These are phyloP conservation scores for Diaporthe citri DNA, from an alignment of 2,329 filamentous ascomycete species.

Conservation along the genomic window DNA sequence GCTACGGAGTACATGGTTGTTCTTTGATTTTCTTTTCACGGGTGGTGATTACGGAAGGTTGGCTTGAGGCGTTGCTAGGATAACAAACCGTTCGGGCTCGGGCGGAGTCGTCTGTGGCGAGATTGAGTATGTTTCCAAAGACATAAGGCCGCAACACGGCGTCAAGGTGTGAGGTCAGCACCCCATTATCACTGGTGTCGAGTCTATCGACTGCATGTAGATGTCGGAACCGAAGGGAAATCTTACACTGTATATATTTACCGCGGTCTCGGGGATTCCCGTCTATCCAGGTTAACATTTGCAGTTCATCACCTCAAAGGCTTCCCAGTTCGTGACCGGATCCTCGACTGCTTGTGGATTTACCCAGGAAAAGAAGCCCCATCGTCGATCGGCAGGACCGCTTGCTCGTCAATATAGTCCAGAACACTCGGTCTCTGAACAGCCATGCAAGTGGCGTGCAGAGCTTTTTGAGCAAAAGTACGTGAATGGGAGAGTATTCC, in stretches of 20 bases:
- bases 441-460: not conserved
- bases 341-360: not conserved
- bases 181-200: conserved; percentile 26
- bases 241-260: conserved; percentile 34
- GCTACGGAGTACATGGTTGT: conserved; percentile 33
- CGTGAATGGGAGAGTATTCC: too few species aligned
- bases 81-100: conserved; percentile 17
- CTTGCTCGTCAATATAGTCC: not conserved
- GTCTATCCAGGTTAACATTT: conserved; percentile 18
- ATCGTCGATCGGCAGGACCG: not conserved
- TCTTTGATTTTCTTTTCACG: conserved; percentile 19
- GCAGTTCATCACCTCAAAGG: not conserved
- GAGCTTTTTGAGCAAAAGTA: not conserved
- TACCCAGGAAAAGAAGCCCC: not conserved
- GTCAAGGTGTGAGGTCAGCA: conserved; percentile 21
- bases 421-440: not conserved
- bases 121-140: conserved; percentile 32
- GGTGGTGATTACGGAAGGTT: conserved; percentile 4
- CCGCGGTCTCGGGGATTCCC: not conserved
- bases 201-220: conserved; percentile 35
- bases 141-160: conserved; percentile 32
- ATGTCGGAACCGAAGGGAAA: conserved; percentile 34
- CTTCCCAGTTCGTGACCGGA: not conserved
- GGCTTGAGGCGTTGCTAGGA: conserved; percentile 37
- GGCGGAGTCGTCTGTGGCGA: conserved; percentile 23